Evolutionary conservation across 2,329 filamentous ascomycete species (phyloP).

Genomic region (Fusarium buxicola): DNA sequence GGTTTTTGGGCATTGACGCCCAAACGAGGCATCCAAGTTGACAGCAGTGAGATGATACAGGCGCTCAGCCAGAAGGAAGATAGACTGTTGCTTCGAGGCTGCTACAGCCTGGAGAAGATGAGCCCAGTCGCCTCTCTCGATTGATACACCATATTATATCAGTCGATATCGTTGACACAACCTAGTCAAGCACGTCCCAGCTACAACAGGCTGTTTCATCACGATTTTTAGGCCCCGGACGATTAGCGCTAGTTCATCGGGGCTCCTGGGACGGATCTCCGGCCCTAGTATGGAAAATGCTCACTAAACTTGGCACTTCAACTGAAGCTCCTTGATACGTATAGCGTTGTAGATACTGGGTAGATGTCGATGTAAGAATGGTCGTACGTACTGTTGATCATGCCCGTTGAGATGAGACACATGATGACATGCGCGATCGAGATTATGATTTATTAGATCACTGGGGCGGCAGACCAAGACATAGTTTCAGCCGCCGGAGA

Average conservation of each 20-base stretch:
- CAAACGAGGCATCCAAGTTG: constrained; percentile 17
- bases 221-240: constrained; percentile 1
- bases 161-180: constrained; percentile 14
- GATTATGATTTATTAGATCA: background rate
- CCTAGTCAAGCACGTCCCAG: background rate
- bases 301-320: constrained; percentile 5
- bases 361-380: constrained; percentile 1
- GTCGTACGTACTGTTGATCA: background rate
- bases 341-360: constrained; percentile 1
- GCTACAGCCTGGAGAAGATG: constrained; percentile 9
- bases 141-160: constrained; percentile 13
- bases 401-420: constrained; percentile 4
- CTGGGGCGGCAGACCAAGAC: constrained; percentile 23
- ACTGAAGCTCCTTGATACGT: background rate
- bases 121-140: constrained; percentile 11
- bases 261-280: constrained; percentile 3
- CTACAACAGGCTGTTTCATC: constrained; percentile 3
- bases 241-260: constrained; percentile 1
- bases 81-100: constrained; percentile 7
- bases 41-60: background rate
- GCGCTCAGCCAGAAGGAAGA: background rate
- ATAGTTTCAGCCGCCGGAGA: constrained; percentile 33
- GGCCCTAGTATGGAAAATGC: constrained; percentile 1
- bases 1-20: constrained; percentile 16
- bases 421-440: constrained; percentile 1